Evolutionary conservation across 805 yeast species (phyloP).

Genomic region (Starmerella floricola): DNA sequence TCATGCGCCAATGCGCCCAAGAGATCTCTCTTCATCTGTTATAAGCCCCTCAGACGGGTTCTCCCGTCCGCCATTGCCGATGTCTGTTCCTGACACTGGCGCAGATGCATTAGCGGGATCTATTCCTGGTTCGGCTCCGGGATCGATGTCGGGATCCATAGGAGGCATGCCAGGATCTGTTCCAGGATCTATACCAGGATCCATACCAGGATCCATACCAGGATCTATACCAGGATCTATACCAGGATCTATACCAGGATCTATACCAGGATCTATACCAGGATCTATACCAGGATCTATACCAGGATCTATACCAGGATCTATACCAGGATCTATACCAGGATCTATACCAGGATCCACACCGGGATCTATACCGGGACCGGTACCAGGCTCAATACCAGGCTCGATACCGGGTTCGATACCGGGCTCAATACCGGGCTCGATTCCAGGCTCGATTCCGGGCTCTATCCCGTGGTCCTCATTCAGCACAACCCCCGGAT

Average conservation of each 20-base stretch:
- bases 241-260: constrained; percentile 8
- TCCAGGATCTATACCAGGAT: constrained; percentile 13
- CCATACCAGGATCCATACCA: constrained; percentile 6
- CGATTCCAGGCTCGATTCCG: constrained; percentile 5
- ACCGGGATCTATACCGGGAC: constrained; percentile 6
- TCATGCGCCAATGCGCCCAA: background rate
- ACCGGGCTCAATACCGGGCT: constrained; percentile 12
- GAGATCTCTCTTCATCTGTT: background rate
- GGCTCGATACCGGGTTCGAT: constrained; percentile 10
- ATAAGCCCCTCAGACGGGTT: background rate
- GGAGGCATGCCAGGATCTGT: constrained; percentile 10
- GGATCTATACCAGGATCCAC: constrained; percentile 1
- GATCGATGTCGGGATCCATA: constrained; percentile 5
- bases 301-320: constrained; percentile 6
- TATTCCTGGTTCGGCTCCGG: constrained; percentile 1
- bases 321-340: background rate
- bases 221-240: constrained; percentile 7
- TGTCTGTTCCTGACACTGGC: background rate
- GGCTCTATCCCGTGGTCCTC: constrained; percentile 1
- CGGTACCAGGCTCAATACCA: constrained; percentile 7
- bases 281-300: constrained; percentile 2
- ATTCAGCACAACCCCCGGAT: background rate
- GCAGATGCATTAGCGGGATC: constrained; percentile 3
- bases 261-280: constrained; percentile 4
- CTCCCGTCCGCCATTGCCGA: background rate